These are phyloP conservation scores for Chlorella sp. DNA, from an alignment of 139 green algal genomes.

Conservation along the genomic window DNA sequence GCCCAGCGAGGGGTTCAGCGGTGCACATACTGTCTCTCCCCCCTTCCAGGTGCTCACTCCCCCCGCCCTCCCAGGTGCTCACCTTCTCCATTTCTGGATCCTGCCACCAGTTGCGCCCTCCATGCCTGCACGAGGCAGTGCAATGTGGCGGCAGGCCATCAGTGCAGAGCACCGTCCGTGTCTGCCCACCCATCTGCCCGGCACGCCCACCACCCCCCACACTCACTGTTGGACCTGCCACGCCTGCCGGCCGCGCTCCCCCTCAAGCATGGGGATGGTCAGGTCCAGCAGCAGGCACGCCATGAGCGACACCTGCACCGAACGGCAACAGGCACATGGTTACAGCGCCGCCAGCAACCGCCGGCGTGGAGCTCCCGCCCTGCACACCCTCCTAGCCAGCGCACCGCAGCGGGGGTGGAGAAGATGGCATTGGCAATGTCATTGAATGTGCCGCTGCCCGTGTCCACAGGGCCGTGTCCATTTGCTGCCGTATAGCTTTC, in stretches of 20 bases:
- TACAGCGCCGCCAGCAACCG: too few species aligned
- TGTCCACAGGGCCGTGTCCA: conserved; percentile 60
- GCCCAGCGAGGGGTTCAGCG: neutral
- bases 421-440: conserved; percentile 71
- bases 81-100: conserved; percentile 45
- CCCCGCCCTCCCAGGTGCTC: neutral
- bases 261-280: conserved; percentile 42
- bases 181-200: too few species aligned
- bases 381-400: too few species aligned
- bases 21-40: neutral
- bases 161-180: too few species aligned
- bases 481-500: conserved; percentile 47
- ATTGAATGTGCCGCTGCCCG: conserved; percentile 51
- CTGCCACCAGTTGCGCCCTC: conserved; percentile 47
- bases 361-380: too few species aligned
- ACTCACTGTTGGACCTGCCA: conserved; percentile 19
- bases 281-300: conserved; percentile 75
- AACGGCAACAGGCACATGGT: too few species aligned
- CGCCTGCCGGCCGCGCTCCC: conserved; percentile 17
- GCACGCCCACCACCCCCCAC: too few species aligned
- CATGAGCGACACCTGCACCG: conserved; percentile 45
- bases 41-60: neutral
- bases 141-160: neutral
- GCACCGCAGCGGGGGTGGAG: conserved; percentile 63
- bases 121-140: neutral